A percentile compares a stretch with the other conserved stretches of the same genome.
phyloP scores from a whole-genome alignment of 1,284 basidiomycete species.

The Salmacisia buchloeana region DNA sequence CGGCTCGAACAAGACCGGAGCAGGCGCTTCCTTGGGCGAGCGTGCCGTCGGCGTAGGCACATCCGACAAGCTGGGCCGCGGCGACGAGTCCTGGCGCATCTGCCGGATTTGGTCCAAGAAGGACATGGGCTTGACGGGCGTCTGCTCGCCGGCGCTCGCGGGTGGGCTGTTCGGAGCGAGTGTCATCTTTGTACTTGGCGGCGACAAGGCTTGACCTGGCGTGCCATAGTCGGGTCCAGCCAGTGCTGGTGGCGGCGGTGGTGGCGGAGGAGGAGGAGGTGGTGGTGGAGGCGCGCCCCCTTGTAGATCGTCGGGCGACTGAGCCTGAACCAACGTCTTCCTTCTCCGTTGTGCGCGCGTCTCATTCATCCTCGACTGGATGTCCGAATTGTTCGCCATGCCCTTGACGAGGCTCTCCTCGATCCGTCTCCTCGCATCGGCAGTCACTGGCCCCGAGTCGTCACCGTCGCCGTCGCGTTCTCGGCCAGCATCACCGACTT shows the following conservation, averaged over 20 bases:
- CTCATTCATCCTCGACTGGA: constrained; percentile 44
- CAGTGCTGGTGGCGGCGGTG: constrained; percentile 9
- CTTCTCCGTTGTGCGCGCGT: constrained; percentile 32
- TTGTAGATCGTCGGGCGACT: background rate
- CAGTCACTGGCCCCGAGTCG: constrained; percentile 21
- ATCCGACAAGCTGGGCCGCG: background rate
- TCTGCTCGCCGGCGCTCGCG: too few relatives aligned
- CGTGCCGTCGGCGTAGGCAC: background rate
- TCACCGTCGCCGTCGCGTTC: background rate
- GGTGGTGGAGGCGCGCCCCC: background rate
- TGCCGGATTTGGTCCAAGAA: background rate
- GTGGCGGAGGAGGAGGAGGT: constrained; percentile 23
- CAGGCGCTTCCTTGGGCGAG: background rate
- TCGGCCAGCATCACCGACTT: too few relatives aligned
- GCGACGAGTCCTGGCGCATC: background rate
- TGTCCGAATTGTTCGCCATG: constrained; percentile 44
- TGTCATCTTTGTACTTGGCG: too few relatives aligned
- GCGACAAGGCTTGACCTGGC: too few relatives aligned
- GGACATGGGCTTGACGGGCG: background rate
- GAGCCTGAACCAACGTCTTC: constrained; percentile 4
- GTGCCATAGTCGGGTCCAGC: background rate
- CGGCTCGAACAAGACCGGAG: constrained; percentile 3
- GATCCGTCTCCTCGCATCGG: constrained; percentile 43
- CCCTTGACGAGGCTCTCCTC: constrained; percentile 44
- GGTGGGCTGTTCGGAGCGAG: too few relatives aligned